Evolutionary conservation across 352 stramenopile genomes (phyloP), one percentile per base, ranked within the genome.

Genomic region (Globisporangium perplexum): DNA sequence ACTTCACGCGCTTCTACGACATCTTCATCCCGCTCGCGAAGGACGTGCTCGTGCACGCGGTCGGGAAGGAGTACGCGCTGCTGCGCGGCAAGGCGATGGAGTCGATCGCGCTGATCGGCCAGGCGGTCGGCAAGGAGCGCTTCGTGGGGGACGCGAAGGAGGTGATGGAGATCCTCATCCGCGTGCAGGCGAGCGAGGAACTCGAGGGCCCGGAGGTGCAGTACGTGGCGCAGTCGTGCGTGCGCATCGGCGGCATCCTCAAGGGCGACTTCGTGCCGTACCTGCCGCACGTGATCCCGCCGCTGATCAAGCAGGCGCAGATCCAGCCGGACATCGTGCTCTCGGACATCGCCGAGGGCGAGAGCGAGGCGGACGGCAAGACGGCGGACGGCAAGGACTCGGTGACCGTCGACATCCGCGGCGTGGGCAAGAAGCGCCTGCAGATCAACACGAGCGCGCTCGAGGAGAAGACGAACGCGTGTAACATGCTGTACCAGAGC

Each of bases 401-500:
- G 1, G 71, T 95, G 56, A 90, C 74, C 20, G 63, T 95, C 14
- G 72, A 95, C 36, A 87, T 93, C 47, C 77, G 72, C 43, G 83
- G 77, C 48, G 71, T 83, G 22, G 84, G 81, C 62, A 90, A 88
- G 70, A 90, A 91, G 73, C 77, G 74, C 20, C 63, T 95, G 53
- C 74, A 91, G 64, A 92, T 95, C 53, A 91, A 95, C 69, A 95
- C 84, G 50, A 90, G 68, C 54, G 81, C 84, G 52, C 63, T 95
- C 23, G 77, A 93, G 53, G 84, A 93, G 50, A 95, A 95, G 77
- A 79, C 74, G 23, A 90, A 91, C 52, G 84, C 82, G 31, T 89
- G 83, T 61, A 91, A 95, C 68, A 95, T 95, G 84, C 66, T 95
- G 5, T 95, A 93, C 67, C 84, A 95, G 66, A 88, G 71, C 42